Base-by-base conservation (phyloP, 352 stramenopile genomes). In the Halophytophthora batemanensis region DNA sequence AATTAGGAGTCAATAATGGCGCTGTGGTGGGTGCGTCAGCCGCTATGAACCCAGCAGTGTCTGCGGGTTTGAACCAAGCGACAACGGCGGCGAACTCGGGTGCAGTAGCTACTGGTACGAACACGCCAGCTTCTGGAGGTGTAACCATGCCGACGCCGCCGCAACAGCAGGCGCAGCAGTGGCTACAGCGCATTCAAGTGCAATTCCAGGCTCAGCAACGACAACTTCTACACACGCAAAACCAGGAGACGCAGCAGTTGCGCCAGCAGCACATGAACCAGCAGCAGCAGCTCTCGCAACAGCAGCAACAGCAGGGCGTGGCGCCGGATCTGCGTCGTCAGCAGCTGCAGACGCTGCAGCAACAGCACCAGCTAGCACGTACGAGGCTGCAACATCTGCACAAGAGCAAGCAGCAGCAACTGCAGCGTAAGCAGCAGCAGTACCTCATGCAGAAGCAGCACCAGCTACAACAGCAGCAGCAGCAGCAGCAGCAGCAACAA, bases 201-300 rank as follows among this genome's bases (percentile, higher is more conserved):
- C 82, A 91, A 51, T 93, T 89, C 51, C 81, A 90, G 35, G 80
- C 76, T 0, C 82, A 93, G 44, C 76, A 89, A 31, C 78, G 87
- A 15, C 74, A 86, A 41, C 38, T 91, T 25, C 47, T 90, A 21
- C 72, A 84, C 25, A 81, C 73, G 11, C 80, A 90, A 22, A 85
- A 92, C 52, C 78, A 88, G 48, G 83, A 93, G 52, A 87, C 77
- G 31, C 71, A 87, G 59, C 74, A 85, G 46, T 61, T 93, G 37
- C 78, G 80, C 6, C 79, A 87, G 38, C 74, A 90, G 37, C 83
- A 93, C 31, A 51, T 89, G 45, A 71, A 80, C 29, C 80, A 91
- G 49, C 80, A 91, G 35, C 79, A 93, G 41, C 76, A 90, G 25
- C 59, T 93, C 7, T 60, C 76, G 1, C 74, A 82, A 44, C 76